Base-by-base conservation (phyloP, 129 eudicot genomes). In the Saussurea involucrata region DNA sequence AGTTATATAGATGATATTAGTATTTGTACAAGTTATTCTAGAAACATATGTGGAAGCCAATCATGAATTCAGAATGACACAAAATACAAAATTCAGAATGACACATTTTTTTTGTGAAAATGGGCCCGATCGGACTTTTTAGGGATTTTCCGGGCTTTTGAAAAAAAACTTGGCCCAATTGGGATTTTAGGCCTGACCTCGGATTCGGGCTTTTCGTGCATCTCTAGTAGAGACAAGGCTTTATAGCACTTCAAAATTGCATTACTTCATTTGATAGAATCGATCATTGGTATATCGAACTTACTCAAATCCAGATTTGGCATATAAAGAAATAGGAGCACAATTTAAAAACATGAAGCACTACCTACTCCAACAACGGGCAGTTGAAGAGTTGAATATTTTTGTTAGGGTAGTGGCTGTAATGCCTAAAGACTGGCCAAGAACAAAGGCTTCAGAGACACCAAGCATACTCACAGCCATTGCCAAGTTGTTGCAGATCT, bases 311-410 rank as follows among this genome's bases (percentile, higher is more conserved):
- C 57, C 10, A 22, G 74, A 32, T 55, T 68, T 17, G 60, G 68
- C 17, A 31, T 29, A 67, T 29, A 67, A 66, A 18, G 11, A 67
- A 76, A 74, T 21, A 33, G 82, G 21, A 20, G 4, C 0, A 40
- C 71, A 61, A 69, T 24, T 17, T 60, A 1, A 12, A 12, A 37
- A 70, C 32, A 58, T 33, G 6, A 27, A 65, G 31, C 25, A 69
- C 29, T 89, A 91, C 97, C 97, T 95, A 72, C 93, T 89, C 98
- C 98, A 95, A 87, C 96, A 91, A 69, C 98, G 93, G 74, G 92
- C 98, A 77, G 87, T 89, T 57, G 98, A 95, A 66, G 90, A 87
- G 74, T 95, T 95, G 80, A 95, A 89, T 61, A 95, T 86, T 75
- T 86, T 84, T 34, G 96, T 91, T 64, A 95, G 82, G 75, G 96